These are phyloP conservation scores for Aotearoamyces nothofagi DNA, from an alignment of 2,329 filamentous ascomycete genomes.

Conservation along the genomic window DNA sequence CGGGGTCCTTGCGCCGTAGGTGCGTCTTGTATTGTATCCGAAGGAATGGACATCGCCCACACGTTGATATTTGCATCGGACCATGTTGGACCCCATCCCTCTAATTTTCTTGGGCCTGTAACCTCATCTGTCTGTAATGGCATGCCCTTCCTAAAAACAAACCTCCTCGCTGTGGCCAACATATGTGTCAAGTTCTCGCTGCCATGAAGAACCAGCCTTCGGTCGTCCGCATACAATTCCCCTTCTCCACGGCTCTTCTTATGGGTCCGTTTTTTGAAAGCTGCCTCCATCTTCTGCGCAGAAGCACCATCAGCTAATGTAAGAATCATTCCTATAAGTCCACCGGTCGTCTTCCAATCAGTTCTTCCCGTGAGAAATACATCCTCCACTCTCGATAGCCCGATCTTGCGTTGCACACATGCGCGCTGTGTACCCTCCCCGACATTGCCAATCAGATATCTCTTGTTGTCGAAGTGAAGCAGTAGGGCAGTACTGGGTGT, in stretches of 20 bases:
- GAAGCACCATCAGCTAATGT: conserved; percentile 59
- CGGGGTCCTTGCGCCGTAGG: conserved; percentile 14
- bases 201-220: conserved; percentile 54
- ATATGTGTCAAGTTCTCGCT: conserved; percentile 66
- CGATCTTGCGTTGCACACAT: conserved; percentile 40
- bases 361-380: conserved; percentile 71
- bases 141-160: conserved; percentile 75
- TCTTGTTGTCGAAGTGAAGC: conserved; percentile 65
- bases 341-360: conserved; percentile 64
- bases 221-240: conserved; percentile 20
- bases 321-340: conserved; percentile 71
- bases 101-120: conserved; percentile 15
- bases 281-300: conserved; percentile 23
- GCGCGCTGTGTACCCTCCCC: conserved; percentile 76
- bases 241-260: conserved; percentile 19
- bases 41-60: conserved; percentile 58
- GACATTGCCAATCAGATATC: conserved; percentile 75
- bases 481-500: conserved; percentile 66
- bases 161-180: conserved; percentile 68
- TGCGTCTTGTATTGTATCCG: too few species aligned
- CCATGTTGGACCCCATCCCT: conserved; percentile 45
- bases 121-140: conserved; percentile 60
- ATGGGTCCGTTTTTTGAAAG: conserved; percentile 24
- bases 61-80: conserved; percentile 64
- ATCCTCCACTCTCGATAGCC: conserved; percentile 51